Conservation (phyloP, 257 asterid species). For the Solanum verrucosum region DNA sequence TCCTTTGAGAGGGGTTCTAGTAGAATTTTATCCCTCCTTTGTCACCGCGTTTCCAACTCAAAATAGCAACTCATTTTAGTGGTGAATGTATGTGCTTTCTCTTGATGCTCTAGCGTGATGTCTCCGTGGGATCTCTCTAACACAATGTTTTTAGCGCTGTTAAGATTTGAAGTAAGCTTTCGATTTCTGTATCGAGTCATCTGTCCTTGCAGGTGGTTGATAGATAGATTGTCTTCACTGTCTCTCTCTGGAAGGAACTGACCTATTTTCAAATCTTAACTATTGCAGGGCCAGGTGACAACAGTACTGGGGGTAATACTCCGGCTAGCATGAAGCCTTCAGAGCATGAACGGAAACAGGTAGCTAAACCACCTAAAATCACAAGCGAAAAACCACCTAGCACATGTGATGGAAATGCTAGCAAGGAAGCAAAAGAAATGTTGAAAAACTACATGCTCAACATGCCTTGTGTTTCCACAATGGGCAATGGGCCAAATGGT, state of each 20-base stretch:
- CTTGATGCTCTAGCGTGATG: background rate
- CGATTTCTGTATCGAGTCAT: background rate
- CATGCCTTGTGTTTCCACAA: conserved; percentile 68
- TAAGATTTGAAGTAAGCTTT: background rate
- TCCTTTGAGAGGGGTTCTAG: background rate
- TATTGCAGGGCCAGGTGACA: background rate
- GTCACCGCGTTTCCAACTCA: background rate
- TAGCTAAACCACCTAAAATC: background rate
- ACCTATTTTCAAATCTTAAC: background rate
- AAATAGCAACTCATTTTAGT: background rate
- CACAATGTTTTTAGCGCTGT: background rate
- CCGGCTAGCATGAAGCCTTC: conserved; percentile 4
- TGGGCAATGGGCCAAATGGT: conserved; percentile 40
- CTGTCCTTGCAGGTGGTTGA: background rate
- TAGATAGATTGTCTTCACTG: background rate
- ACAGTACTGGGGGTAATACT: background rate
- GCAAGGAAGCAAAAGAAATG: conserved; percentile 7
- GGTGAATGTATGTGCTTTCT: background rate
- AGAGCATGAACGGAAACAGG: background rate
- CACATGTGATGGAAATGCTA: background rate
- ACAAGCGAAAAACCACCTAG: background rate
- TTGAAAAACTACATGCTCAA: conserved; percentile 29
- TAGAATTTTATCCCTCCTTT: background rate
- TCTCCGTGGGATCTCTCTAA: background rate
- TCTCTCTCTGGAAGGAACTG: background rate